Evolutionary conservation across 768 basidiomycete genomes (phyloP), one percentile per base, ranked within the genome.

Genomic region (Xerocomus brunneocitrinus): DNA sequence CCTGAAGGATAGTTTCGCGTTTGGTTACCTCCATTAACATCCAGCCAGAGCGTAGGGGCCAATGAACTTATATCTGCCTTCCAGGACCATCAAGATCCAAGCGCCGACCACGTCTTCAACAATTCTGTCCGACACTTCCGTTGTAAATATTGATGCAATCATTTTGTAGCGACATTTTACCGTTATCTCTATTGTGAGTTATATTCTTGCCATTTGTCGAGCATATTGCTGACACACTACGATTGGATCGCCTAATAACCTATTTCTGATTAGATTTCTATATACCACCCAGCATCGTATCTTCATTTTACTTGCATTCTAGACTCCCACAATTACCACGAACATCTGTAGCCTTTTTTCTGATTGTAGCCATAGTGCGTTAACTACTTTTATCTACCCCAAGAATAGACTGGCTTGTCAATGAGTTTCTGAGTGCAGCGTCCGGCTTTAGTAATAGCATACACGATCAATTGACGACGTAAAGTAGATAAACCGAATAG

Each of bases 351-450:
- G 40, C 47, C 8, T 9, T n/a, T 34, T 40, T 42, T 31, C 32
- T 41, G 34, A 58, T 31, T 67, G 62, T 67, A 67, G 60, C 54
- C 13, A 52, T 62, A 66, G 52, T 12, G 19, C 19, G 19, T 19
- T 19, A 1, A 19, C 19, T 19, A 19, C 12, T 16, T 27, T 36
- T 16, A 24, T 38, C 16, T 28, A 52, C 16, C 22, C 25, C 31
- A 16, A 34, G 28, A 54, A 55, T 59, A 54, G 38, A 59, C 2
- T 25, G 16, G 16, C 0, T 49, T 19, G 6, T 36, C 2, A 28
- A 13, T 14, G 16, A 39, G 13, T 55, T 38, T 51, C 24, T 4
- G 34, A n/a, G 34, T 39, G 22, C 31, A 31, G 9, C 31, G 31
- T 31, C 31, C 31, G 8, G 8, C 31, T 31, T 31, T 31, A 8